Base-by-base conservation (phyloP, 2,329 filamentous ascomycete genomes). In the Cucurbitaria berberidis region DNA sequence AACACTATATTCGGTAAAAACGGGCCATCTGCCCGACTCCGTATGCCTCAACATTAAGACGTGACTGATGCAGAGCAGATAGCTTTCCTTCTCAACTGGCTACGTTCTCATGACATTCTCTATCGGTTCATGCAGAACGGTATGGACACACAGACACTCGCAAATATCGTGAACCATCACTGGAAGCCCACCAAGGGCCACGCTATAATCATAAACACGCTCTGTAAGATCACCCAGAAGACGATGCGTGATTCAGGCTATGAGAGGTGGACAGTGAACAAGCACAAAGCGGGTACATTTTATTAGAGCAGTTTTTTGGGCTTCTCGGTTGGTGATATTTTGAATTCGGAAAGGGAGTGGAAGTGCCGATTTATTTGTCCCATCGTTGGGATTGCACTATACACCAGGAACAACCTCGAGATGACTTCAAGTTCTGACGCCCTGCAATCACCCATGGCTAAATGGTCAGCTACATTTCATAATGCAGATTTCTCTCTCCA, bases 91-190 rank as follows among this genome's bases (percentile, higher is more conserved):
- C 49, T 53, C 9, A 38, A 48, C 15, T 53, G 42, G 32, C 26
- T 54, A 34, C 48, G 52, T 5, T 46, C 36, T 1, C 30, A 15
- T 3, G 46, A 57, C 16, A 15, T 57, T n/a, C 18, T 50, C 8
- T 52, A 50, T 22, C 49, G 57, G 1, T 34, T 59, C 11, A 24
- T 30, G 15, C 42, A 43, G n/a, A 59, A 59, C 29, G 49, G 50
- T n/a, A 15, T 15, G 7, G 16, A 30, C 2, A 22, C 22, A 10
- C 11, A 9, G 6, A 30, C 27, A 1, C 27, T 30, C 8, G 8
- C 27, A 3, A 30, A 30, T 3, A 30, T 30, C 11, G 3, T 30
- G 8, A 30, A 30, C 27, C 27, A 30, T 11, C 6, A 30, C 13
- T 11, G 5, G 5, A 27, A 10, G 21, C 16, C 27, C 6, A 40